A percentile compares a stretch with the other conserved stretches of the same genome.
Evolutionary conservation across 2,329 filamentous ascomycete species (phyloP).

Genomic region (Sarocladium strictum): DNA sequence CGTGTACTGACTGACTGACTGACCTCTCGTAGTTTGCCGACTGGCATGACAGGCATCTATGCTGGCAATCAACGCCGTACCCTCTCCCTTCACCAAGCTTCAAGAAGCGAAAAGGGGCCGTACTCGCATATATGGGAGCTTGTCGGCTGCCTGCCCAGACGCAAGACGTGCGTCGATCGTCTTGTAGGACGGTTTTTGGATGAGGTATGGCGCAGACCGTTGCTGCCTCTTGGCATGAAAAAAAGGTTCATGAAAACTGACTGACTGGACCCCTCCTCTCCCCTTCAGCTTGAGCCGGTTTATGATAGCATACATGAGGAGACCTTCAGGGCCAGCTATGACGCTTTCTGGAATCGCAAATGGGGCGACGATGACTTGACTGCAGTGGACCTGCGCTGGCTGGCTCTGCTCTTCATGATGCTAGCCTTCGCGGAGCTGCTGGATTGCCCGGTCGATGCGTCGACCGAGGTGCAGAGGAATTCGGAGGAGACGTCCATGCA

Average conservation of each 20-base stretch:
- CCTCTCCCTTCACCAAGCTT: background rate
- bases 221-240: too few relatives aligned
- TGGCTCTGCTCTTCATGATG: slow-evolving; percentile 34
- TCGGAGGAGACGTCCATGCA: slow-evolving; percentile 31
- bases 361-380: slow-evolving; percentile 33
- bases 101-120: slow-evolving; percentile 14
- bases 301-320: slow-evolving; percentile 29
- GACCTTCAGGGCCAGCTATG: slow-evolving; percentile 28
- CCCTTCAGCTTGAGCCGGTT: slow-evolving; percentile 23
- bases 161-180: slow-evolving; percentile 28
- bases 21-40: slow-evolving; percentile 11
- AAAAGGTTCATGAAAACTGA: too few relatives aligned
- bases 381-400: slow-evolving; percentile 33
- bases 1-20: too few relatives aligned
- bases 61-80: background rate
- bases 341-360: slow-evolving; percentile 31
- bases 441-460: slow-evolving; percentile 24
- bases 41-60: slow-evolving; percentile 15
- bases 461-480: slow-evolving; percentile 27
- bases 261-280: background rate
- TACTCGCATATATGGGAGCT: slow-evolving; percentile 35
- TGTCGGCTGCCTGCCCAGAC: slow-evolving; percentile 29
- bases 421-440: slow-evolving; percentile 32
- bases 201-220: slow-evolving; percentile 17
- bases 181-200: slow-evolving; percentile 27